Evolutionary conservation across 2,329 filamentous ascomycete species (phyloP).

Genomic region (Dactylonectria estremocensis): DNA sequence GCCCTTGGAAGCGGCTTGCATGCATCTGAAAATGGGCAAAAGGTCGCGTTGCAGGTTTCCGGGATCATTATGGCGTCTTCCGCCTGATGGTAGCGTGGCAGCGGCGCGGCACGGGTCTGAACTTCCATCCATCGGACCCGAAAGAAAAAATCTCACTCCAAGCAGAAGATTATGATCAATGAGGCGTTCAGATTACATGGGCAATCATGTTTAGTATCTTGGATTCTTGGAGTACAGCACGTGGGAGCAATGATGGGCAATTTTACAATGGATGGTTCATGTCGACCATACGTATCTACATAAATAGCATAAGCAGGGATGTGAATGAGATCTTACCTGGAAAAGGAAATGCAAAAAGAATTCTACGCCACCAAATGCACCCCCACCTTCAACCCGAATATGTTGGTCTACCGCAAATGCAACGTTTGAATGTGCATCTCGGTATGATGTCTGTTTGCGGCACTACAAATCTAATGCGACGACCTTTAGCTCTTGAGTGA

Average conservation of each 20-base stretch:
- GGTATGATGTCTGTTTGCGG: too few species aligned
- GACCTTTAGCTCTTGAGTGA: not conserved
- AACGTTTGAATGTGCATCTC: not conserved
- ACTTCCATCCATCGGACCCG: not conserved
- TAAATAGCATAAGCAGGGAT: not conserved
- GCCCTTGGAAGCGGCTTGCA: not conserved
- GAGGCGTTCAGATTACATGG: not conserved
- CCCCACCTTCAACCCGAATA: not conserved
- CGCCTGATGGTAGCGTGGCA: not conserved
- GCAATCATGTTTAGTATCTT: not conserved
- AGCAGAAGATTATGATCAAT: not conserved
- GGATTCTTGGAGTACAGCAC: not conserved
- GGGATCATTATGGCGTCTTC: not conserved
- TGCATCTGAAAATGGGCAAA: not conserved
- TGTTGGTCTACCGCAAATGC: not conserved
- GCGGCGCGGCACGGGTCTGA: not conserved
- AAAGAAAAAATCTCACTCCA: not conserved
- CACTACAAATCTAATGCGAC: too few species aligned
- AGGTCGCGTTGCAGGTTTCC: not conserved
- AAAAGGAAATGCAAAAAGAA: conserved; percentile 1
- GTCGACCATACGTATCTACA: not conserved
- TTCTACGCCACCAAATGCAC: not conserved
- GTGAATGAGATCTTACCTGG: not conserved
- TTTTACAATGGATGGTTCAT: not conserved
- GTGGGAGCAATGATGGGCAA: conserved; percentile 1